Base-by-base conservation (phyloP, 2,329 filamentous ascomycete genomes). In the Venturia pyrina region DNA sequence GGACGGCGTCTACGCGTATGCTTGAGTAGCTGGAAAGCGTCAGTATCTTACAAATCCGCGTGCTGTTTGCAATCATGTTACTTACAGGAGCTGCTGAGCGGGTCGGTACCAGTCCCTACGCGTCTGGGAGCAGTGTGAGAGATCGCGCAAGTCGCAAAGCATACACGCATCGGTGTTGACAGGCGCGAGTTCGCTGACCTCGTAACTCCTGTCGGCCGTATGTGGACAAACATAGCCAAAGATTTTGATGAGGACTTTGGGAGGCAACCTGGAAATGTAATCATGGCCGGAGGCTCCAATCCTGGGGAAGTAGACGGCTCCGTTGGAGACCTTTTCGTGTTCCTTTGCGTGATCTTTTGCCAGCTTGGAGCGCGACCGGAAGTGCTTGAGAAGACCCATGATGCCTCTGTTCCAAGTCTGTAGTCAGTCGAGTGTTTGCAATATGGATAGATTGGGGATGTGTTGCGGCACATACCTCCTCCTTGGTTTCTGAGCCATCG, bases 1-100 rank as follows among this genome's bases (percentile, higher is more conserved):
- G 93, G 41, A 97, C 93, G 21, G 90, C 85, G 75, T 98, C 93
- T 75, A 98, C 95, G 67, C 93, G 90, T 70, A 98, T 87, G 79
- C 91, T 93, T 72, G 88, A 87, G 75, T 96, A 96, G 70, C 91
- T 96, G 71, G 44, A 57, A 60, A 34, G 8, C 44, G 59, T 69
- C 48, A 66, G 62, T 64, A n/a, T n/a, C n/a, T n/a, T n/a, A 44
- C 37, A 40, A 21, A 53, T 1, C 11, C 11, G 11, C 1, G 10
- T 57, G 43, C 43, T 53, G 56, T 41, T 15, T 44, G 17, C 28
- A 15, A 37, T 24, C 19, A 40, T 28, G 10, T 34, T 50, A 83
- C 89, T 76, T 82, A 96, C 89, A 87, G 78, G 64, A 86, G 71
- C 40, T 78, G 75, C 68, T 82, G 81, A 44, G 83, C 84, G n/a